Percentiles rank a stretch among this genome's conserved stretches.
These are phyloP conservation scores for Sporothrix protearum DNA, from an alignment of 2,329 filamentous ascomycete species.

Conservation along the genomic window DNA sequence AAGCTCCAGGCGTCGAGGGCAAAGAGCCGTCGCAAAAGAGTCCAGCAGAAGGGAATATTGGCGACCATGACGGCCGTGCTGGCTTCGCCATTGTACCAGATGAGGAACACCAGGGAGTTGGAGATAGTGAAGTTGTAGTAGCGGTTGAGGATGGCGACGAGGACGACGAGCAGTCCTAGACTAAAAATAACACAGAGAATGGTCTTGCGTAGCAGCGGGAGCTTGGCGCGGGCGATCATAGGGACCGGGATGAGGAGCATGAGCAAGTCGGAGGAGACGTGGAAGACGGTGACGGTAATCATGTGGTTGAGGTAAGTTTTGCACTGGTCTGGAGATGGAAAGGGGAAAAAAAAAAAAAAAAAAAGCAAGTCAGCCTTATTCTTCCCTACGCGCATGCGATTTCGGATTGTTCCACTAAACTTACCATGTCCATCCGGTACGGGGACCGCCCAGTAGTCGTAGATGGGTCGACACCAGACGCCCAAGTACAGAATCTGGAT, in stretches of 20 bases:
- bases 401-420: too few relatives aligned
- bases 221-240: conserved; percentile 41
- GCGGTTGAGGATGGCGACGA: conserved; percentile 58
- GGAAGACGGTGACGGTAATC: conserved; percentile 47
- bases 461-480: conserved; percentile 53
- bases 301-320: conserved; percentile 47
- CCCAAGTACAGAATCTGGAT: conserved; percentile 29
- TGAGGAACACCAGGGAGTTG: conserved; percentile 54
- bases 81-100: conserved; percentile 59
- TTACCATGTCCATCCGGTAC: conserved; percentile 34
- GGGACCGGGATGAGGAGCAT: conserved; percentile 46
- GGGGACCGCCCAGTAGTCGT: conserved; percentile 52
- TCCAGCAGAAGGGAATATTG: conserved; percentile 59
- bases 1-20: conserved; percentile 28
- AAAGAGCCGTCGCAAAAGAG: conserved; percentile 48
- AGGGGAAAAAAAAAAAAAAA: background rate
- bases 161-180: conserved; percentile 52
- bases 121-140: conserved; percentile 58
- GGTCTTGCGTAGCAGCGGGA: conserved; percentile 43
- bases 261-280: conserved; percentile 45
- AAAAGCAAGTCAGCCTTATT: too few relatives aligned
- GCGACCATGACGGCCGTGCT: conserved; percentile 58
- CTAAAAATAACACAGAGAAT: conserved; percentile 54
- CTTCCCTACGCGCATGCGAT: too few relatives aligned
- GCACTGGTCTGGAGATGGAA: conserved; percentile 39